Evolutionary conservation across 129 eudicot species (phyloP).

Genomic region (Ambrosia artemisiifolia): DNA sequence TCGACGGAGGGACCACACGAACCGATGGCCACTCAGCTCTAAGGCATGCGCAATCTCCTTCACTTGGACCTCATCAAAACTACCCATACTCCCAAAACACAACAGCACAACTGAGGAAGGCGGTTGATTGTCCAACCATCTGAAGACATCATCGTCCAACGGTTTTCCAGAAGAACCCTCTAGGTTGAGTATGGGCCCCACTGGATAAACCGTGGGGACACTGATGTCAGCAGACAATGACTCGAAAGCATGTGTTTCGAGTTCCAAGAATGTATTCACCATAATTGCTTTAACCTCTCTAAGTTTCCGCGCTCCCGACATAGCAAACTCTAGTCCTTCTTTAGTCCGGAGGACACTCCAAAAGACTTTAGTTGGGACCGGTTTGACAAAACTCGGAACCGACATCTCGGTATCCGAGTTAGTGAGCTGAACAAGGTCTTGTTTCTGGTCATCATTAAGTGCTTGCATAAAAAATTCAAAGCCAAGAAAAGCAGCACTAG

Average conservation of each 20-base stretch:
- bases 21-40: constrained; percentile 40
- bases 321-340: not conserved
- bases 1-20: constrained; percentile 53
- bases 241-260: constrained; percentile 29
- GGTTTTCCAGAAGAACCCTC: not conserved
- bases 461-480: constrained; percentile 10
- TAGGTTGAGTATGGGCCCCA: constrained; percentile 38
- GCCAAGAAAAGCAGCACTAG: constrained; percentile 18
- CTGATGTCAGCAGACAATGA: constrained; percentile 11
- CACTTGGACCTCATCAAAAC: constrained; percentile 44
- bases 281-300: constrained; percentile 31
- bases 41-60: constrained; percentile 49
- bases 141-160: not conserved
- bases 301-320: not conserved
- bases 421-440: constrained; percentile 18
- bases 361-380: constrained; percentile 32
- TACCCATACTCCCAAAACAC: constrained; percentile 63
- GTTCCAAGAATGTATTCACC: constrained; percentile 31
- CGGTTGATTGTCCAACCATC: constrained; percentile 40
- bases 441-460: constrained; percentile 9
- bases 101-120: constrained; percentile 39
- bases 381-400: constrained; percentile 29
- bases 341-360: not conserved
- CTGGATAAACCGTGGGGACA: constrained; percentile 25
- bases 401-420: constrained; percentile 12